A percentile compares a stretch with the other conserved stretches of the same genome.
Evolutionary conservation across 2,329 filamentous ascomycete genomes (phyloP).

Genomic region (Sphaerostilbella broomeana): DNA sequence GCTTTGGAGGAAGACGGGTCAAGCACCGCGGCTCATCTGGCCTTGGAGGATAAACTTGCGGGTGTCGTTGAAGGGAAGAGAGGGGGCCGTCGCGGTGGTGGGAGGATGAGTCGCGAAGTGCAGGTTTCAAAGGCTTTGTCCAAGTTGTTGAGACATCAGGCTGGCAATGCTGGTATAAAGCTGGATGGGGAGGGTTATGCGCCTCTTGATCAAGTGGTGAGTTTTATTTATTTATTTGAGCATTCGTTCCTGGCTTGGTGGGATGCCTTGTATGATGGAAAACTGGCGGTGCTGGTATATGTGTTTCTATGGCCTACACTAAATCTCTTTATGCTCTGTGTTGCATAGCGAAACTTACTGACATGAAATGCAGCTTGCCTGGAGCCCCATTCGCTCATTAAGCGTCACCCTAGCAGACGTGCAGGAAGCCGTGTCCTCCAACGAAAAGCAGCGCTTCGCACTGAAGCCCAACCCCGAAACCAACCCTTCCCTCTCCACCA

Average conservation of each 20-base stretch:
- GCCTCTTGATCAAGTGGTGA: conserved; percentile 51
- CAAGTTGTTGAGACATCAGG: conserved; percentile 49
- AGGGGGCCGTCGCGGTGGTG: conserved; percentile 23
- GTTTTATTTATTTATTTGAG: conserved; percentile 24
- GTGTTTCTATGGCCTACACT: too few species aligned
- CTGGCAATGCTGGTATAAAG: conserved; percentile 47
- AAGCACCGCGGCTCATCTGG: conserved; percentile 11
- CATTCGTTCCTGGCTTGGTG: too few species aligned
- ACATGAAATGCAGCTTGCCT: conserved; percentile 37
- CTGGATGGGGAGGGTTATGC: conserved; percentile 56
- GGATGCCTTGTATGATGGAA: too few species aligned
- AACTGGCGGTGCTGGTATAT: too few species aligned
- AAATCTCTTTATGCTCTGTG: too few species aligned
- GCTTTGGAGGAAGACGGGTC: conserved; percentile 7
- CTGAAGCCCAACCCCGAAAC: conserved; percentile 51
- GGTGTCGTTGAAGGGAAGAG: conserved; percentile 18
- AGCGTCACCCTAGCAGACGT: conserved; percentile 72
- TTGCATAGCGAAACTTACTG: too few species aligned
- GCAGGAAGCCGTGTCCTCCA: conserved; percentile 58
- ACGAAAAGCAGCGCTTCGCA: conserved; percentile 87
- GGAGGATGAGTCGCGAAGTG: conserved; percentile 35
- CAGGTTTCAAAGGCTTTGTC: conserved; percentile 50
- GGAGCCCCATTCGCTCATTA: conserved; percentile 57
- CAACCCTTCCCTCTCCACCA: conserved; percentile 18
- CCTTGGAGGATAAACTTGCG: conserved; percentile 19